A percentile compares a stretch with the other conserved stretches of the same genome.
Conservation (phyloP, 1,284 basidiomycete genomes). For the Rhodotorula sp. region DNA sequence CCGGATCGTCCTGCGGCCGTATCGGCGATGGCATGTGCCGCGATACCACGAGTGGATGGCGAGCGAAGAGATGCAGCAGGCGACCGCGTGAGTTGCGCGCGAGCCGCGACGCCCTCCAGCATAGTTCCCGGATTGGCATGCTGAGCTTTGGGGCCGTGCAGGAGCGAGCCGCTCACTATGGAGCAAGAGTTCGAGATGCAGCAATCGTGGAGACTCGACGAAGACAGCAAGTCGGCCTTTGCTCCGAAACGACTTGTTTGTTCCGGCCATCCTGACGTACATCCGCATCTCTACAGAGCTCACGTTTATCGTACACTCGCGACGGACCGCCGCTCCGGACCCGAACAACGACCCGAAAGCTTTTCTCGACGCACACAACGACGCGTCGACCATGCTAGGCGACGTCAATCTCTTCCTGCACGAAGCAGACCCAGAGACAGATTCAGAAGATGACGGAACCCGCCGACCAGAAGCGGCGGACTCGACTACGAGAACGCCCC, state of each 20-base stretch:
- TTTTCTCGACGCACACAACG: conserved; percentile 32
- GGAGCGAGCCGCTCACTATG: conserved; percentile 73
- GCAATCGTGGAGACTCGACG: conserved; percentile 77
- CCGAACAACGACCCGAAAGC: conserved; percentile 38
- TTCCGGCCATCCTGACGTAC: background rate
- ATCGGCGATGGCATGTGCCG: conserved; percentile 54
- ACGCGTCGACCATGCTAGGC: conserved; percentile 70
- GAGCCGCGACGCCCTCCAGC: background rate
- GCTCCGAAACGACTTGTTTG: background rate
- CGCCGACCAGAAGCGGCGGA: too few species aligned
- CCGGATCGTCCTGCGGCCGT: conserved; percentile 69
- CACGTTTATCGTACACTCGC: conserved; percentile 81
- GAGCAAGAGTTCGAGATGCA: conserved; percentile 93
- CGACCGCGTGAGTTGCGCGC: conserved; percentile 60
- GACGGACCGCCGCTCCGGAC: conserved; percentile 9
- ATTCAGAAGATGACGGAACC: background rate
- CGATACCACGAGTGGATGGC: conserved; percentile 88
- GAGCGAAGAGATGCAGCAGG: conserved; percentile 65
- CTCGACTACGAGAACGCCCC: background rate
- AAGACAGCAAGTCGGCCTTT: conserved; percentile 64
- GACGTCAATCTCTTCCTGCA: conserved; percentile 88
- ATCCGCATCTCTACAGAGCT: conserved; percentile 58
- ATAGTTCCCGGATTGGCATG: background rate
- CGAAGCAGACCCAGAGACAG: conserved; percentile 42
- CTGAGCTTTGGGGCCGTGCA: background rate